phyloP scores from a whole-genome alignment of 2,329 filamentous ascomycete species.

The Teratosphaeriaceae sp. region DNA sequence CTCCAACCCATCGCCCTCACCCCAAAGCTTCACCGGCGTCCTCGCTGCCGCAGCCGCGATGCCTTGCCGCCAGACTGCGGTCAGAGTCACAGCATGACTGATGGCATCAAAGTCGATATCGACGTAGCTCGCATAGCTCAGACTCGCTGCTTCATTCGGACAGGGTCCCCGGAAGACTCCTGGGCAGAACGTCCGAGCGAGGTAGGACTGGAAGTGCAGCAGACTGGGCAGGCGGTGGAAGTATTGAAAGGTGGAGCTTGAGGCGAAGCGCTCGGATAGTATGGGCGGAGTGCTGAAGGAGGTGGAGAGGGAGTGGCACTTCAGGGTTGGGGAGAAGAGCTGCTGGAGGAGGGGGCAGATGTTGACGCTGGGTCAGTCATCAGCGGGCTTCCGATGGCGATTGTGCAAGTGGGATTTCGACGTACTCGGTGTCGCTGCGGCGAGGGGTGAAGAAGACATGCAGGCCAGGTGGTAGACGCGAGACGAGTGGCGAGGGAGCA shows the following conservation, averaged over 20 bases:
- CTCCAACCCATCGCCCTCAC: slow-evolving; percentile 55
- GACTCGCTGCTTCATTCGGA: slow-evolving; percentile 37
- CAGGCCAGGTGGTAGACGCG: slow-evolving; percentile 70
- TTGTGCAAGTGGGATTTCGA: neutral
- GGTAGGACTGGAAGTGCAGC: slow-evolving; percentile 9
- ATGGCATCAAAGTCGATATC: slow-evolving; percentile 73
- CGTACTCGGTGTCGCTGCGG: neutral
- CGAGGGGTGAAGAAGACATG: slow-evolving; percentile 70
- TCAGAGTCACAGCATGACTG: slow-evolving; percentile 58
- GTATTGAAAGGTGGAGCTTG: slow-evolving; percentile 61
- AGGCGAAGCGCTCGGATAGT: slow-evolving; percentile 53
- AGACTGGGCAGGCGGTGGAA: slow-evolving; percentile 41
- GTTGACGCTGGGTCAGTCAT: slow-evolving; percentile 23
- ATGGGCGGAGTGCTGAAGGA: slow-evolving; percentile 38
- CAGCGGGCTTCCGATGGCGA: neutral
- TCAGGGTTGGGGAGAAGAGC: slow-evolving; percentile 48
- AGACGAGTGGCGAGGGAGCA: slow-evolving; percentile 62
- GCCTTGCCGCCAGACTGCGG: slow-evolving; percentile 45
- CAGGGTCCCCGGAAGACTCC: slow-evolving; percentile 35
- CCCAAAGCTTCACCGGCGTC: slow-evolving; percentile 2
- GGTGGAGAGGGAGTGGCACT: slow-evolving; percentile 46
- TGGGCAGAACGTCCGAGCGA: slow-evolving; percentile 9
- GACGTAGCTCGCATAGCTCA: slow-evolving; percentile 54
- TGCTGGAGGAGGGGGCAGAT: slow-evolving; percentile 55
- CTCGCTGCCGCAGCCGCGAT: neutral